Evolutionary conservation across 2,329 filamentous ascomycete genomes (phyloP), one percentile per base, ranked within the genome.

Genomic region (Phaeosphaeriaceae sp.): DNA sequence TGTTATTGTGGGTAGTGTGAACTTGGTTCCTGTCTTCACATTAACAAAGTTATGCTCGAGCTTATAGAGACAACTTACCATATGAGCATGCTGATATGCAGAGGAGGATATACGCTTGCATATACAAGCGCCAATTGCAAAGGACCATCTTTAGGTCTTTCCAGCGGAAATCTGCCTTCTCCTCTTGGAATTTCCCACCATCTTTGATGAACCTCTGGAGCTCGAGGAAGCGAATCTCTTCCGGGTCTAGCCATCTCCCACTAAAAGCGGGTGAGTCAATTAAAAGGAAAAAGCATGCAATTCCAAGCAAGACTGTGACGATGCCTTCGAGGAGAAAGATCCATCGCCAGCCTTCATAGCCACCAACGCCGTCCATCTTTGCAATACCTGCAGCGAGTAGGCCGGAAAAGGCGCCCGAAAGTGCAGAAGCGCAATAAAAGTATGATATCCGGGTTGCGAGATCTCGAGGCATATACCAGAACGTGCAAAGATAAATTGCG

Each of bases 251-350:
- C 58, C 63, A 68, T 6, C 48, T 51, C 7, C 45, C 46, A 16
- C 52, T 59, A 8, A 56, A 39, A 1, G 50, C 43, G 21, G 63
- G 63, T 4, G 62, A 64, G 37, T 68, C 64, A n/a, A 61, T 58
- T 20, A 68, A 37, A 1, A 62, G 36, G 56, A 45, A 71, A 60
- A 61, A 76, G 59, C 13, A 57, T 2, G 51, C 42, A 4, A 61
- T 34, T 17, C 61, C 63, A 13, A 67, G 54, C 1, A 51, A 13
- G 16, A 67, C 59, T 2, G 73, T 76, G 1, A 63, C 65, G 0
- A 69, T 64, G 0, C 74, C 75, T 52, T 77, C 75, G 3, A 77
- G 67, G 6, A 78, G 66, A 46, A 77, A 79, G 5, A 78, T 67
- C 74, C 74, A 77, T 41, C 72, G 60, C 74, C 77, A 79, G 0